Evolutionary conservation across 169 alveolate genomes (phyloP).

Genomic region (Plasmodium malariae): DNA sequence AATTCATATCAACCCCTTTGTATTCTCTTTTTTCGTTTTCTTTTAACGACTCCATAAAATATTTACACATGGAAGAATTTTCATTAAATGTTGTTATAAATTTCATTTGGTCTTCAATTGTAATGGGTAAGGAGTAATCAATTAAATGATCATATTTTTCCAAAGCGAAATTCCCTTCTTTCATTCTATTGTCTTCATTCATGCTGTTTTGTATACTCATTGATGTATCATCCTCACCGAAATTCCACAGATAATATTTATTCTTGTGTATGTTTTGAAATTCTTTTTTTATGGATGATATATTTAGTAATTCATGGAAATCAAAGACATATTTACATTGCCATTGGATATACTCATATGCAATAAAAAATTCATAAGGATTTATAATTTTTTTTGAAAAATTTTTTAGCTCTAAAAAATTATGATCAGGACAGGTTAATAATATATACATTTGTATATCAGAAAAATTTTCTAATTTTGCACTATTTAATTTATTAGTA

Average conservation of each 20-base stretch:
- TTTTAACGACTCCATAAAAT: slow-evolving; percentile 39
- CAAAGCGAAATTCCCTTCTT: background rate
- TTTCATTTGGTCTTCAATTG: slow-evolving; percentile 45
- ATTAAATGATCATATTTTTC: slow-evolving; percentile 43
- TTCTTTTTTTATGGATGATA: slow-evolving; percentile 5
- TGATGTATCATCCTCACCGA: background rate
- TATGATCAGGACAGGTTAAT: slow-evolving; percentile 79
- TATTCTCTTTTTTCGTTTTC: slow-evolving; percentile 49
- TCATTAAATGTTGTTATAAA: slow-evolving; percentile 55
- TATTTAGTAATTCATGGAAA: slow-evolving; percentile 55
- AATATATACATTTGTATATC: slow-evolving; percentile 81
- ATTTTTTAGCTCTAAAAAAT: slow-evolving; percentile 69
- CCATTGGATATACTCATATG: slow-evolving; percentile 81
- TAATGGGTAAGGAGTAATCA: slow-evolving; percentile 14
- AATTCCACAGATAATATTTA: slow-evolving; percentile 39
- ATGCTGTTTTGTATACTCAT: background rate
- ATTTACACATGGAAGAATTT: slow-evolving; percentile 47
- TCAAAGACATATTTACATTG: slow-evolving; percentile 75
- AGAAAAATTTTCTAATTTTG: slow-evolving; percentile 82
- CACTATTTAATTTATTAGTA: slow-evolving; percentile 81
- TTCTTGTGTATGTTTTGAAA: slow-evolving; percentile 2
- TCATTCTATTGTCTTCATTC: background rate
- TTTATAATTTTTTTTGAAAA: slow-evolving; percentile 75
- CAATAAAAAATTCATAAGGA: slow-evolving; percentile 84
- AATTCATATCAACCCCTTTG: slow-evolving; percentile 67